Base-by-base conservation (phyloP, 2,329 filamentous ascomycete genomes). In the Penicillium sp. region DNA sequence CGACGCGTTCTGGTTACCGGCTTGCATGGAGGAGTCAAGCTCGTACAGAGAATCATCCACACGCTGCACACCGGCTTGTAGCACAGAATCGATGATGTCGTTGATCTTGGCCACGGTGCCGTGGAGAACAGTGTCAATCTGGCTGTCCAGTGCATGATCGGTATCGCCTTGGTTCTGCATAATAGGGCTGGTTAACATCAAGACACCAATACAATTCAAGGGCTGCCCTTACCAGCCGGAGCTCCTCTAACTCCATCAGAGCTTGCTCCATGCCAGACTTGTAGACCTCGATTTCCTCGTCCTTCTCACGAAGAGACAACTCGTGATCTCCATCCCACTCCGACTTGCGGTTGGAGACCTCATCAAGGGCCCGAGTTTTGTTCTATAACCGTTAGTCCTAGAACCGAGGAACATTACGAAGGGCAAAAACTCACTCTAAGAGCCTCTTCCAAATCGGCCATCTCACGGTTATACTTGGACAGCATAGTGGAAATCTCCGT, bases 211-310 rank as follows among this genome's bases (percentile, higher is more conserved):
- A 9, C 4, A n/a, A 20, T 15, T 15, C 4, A 25, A 22, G 4
- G 4, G 12, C 14, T 27, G 18, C 11, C 67, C 72, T 54, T 70
- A 80, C 80, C 85, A 81, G 59, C 63, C 83, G 92, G 60, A 97
- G 79, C 69, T 97, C 92, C 69, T 95, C 93, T 57, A 99, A 82
- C 75, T 97, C 92, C 50, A 97, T 84, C 54, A 99, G 79, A 3
- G 93, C 92, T 77, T 97, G 90, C 70, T 99, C 94, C 90, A 99
- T 95, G 67, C 92, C 92, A 44, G 92, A 91, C 78, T 97, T 96
- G 83, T 96, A 96, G 45, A 97, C 92, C 75, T 97, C 94, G 25
- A 99, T 85, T 76, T 99, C 94, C 67, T 97, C 92, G 71, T 99
- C 94, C 79, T 97, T 97, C 61, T 97, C 94, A 45, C 89, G 88